These are phyloP conservation scores for Boletus vermiculosoides DNA, from an alignment of 768 basidiomycete genomes.

Conservation along the genomic window DNA sequence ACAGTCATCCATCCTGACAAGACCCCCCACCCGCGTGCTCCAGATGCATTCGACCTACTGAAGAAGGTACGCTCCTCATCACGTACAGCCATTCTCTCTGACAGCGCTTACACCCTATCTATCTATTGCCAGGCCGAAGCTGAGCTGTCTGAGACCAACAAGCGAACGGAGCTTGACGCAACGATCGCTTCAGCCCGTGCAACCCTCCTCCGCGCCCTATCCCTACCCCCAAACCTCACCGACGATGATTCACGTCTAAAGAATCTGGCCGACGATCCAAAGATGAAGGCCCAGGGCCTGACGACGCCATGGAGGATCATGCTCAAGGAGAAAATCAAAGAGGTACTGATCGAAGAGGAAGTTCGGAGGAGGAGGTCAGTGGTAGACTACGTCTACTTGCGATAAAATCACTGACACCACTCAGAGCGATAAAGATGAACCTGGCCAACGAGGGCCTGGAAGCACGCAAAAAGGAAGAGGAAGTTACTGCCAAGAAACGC, in stretches of 20 bases:
- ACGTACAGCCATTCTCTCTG: not conserved
- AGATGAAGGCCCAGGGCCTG: constrained; percentile 28
- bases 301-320: constrained; percentile 65
- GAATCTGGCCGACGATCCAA: constrained; percentile 40
- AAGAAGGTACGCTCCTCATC: constrained; percentile 66
- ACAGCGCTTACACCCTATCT: not conserved
- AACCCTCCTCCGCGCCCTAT: constrained; percentile 59
- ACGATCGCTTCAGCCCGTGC: constrained; percentile 73
- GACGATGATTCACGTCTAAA: constrained; percentile 60
- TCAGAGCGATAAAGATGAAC: constrained; percentile 85
- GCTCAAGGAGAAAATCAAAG: constrained; percentile 72
- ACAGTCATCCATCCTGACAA: constrained; percentile 99
- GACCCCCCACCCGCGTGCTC: constrained; percentile 80
- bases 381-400: not conserved
- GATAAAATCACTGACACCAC: constrained; percentile 2
- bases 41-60: constrained; percentile 90
- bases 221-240: constrained; percentile 57
- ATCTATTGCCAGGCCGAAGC: constrained; percentile 64
- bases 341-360: constrained; percentile 88
- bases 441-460: constrained; percentile 90
- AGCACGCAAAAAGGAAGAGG: constrained; percentile 91
- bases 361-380: constrained; percentile 78
- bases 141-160: constrained; percentile 74
- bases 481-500: constrained; percentile 70
- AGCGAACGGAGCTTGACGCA: constrained; percentile 80